These are phyloP conservation scores for Geosiphon pyriformis DNA, from an alignment of 192 early-diverging fungal species.

Conservation along the genomic window DNA sequence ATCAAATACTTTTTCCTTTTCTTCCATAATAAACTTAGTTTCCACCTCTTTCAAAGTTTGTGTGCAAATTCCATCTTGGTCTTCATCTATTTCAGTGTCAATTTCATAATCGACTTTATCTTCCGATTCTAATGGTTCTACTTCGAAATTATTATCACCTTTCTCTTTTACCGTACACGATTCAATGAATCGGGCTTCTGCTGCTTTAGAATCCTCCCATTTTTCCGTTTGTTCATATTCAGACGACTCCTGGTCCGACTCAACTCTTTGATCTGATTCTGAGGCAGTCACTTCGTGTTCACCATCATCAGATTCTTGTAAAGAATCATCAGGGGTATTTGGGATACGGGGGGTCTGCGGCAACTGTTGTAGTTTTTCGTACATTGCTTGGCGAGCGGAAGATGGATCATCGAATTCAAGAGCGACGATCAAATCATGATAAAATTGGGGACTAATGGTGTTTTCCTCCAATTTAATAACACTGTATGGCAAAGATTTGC, in stretches of 20 bases:
- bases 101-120: not conserved
- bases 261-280: too few relatives aligned
- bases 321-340: not conserved
- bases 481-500: constrained; percentile 25
- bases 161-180: not conserved
- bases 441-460: constrained; percentile 19
- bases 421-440: constrained; percentile 26
- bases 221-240: not conserved
- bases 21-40: too few relatives aligned
- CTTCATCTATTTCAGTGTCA: not conserved
- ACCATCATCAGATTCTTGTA: not conserved
- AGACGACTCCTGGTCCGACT: not conserved
- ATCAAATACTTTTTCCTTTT: too few relatives aligned
- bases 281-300: not conserved
- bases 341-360: too few relatives aligned
- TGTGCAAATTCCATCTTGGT: too few relatives aligned
- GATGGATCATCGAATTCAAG: constrained; percentile 14
- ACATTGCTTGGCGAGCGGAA: not conserved
- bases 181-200: too few relatives aligned
- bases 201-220: not conserved
- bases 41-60: too few relatives aligned
- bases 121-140: not conserved
- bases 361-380: not conserved
- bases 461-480: constrained; percentile 19
- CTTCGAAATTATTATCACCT: not conserved